Percentiles rank a stretch among this genome's conserved stretches.
These are phyloP conservation scores for Dalbergia cochinchinensis DNA, from an alignment of 306 rosid genomes.

Conservation along the genomic window DNA sequence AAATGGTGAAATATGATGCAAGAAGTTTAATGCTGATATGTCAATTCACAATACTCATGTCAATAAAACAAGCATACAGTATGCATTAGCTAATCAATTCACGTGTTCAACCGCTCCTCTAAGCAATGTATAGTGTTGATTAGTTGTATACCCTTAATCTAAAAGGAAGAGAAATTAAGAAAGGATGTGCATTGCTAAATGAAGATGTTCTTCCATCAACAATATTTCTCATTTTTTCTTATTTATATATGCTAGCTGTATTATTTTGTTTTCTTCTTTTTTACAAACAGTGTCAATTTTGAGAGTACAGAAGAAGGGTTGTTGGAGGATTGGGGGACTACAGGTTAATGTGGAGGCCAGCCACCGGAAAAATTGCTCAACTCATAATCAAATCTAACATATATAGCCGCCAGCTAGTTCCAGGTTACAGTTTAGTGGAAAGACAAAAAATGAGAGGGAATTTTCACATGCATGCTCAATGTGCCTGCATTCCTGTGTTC, in stretches of 20 bases:
- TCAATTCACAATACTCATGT: conserved; percentile 6
- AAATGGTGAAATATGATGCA: not conserved
- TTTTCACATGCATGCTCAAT: conserved; percentile 26
- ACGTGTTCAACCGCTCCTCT: conserved; percentile 9
- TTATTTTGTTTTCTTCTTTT: not conserved
- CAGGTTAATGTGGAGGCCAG: not conserved
- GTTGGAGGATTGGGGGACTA: not conserved
- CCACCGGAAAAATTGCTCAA: not conserved
- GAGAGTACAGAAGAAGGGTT: not conserved
- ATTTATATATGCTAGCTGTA: not conserved
- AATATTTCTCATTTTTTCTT: not conserved
- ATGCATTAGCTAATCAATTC: conserved; percentile 7
- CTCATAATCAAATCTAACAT: conserved; percentile 18
- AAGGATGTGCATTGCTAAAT: not conserved
- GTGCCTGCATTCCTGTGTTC: not conserved
- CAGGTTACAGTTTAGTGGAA: conserved; percentile 10
- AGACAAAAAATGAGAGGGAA: conserved; percentile 11
- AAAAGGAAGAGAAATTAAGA: not conserved
- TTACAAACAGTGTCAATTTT: not conserved
- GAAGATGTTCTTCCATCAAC: conserved; percentile 8
- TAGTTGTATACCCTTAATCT: not conserved
- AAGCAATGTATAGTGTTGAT: not conserved
- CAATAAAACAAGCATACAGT: conserved; percentile 20
- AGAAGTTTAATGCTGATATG: conserved; percentile 27
- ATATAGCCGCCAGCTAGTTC: conserved; percentile 30